A percentile compares a stretch with the other conserved stretches of the same genome.
These are phyloP conservation scores for Kurtzmaniella cleridarum DNA, from an alignment of 805 yeast genomes.

Conservation along the genomic window DNA sequence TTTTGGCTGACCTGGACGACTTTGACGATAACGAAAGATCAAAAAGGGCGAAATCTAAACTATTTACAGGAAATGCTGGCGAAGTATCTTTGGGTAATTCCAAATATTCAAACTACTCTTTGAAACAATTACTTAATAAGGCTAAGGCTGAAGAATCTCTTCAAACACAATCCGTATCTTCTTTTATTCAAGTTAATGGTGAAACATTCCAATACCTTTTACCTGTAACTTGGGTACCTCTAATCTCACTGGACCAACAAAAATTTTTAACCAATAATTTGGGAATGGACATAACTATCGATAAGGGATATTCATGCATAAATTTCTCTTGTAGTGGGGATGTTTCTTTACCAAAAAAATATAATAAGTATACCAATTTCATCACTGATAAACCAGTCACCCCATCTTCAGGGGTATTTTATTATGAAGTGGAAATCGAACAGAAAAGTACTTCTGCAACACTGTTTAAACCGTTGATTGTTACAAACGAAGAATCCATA, in stretches of 20 bases:
- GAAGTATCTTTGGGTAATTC: too few species aligned
- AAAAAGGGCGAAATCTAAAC: slow-evolving; percentile 15
- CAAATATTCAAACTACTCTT: not conserved
- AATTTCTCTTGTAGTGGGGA: not conserved
- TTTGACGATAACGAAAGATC: slow-evolving; percentile 13
- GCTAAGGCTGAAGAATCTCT: not conserved
- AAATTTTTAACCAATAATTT: slow-evolving; percentile 16
- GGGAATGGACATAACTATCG: slow-evolving; percentile 19
- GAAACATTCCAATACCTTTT: slow-evolving; percentile 15
- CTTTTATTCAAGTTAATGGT: slow-evolving; percentile 13
- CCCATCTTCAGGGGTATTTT: slow-evolving; percentile 31
- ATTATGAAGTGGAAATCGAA: slow-evolving; percentile 34
- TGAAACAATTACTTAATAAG: not conserved
- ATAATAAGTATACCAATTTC: slow-evolving; percentile 28
- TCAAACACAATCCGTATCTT: slow-evolving; percentile 5
- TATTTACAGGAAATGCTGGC: too few species aligned
- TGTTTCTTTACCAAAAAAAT: not conserved
- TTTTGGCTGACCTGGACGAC: slow-evolving; percentile 15
- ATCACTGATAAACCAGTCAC: slow-evolving; percentile 30
- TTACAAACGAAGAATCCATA: slow-evolving; percentile 28
- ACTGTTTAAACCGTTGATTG: slow-evolving; percentile 25
- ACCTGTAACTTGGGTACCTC: slow-evolving; percentile 33
- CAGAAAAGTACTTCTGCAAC: slow-evolving; percentile 31
- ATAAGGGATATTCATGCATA: slow-evolving; percentile 26
- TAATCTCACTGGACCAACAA: slow-evolving; percentile 22